Evolutionary conservation across 2,329 filamentous ascomycete genomes (phyloP).

Genomic region (Xylariales sp.): DNA sequence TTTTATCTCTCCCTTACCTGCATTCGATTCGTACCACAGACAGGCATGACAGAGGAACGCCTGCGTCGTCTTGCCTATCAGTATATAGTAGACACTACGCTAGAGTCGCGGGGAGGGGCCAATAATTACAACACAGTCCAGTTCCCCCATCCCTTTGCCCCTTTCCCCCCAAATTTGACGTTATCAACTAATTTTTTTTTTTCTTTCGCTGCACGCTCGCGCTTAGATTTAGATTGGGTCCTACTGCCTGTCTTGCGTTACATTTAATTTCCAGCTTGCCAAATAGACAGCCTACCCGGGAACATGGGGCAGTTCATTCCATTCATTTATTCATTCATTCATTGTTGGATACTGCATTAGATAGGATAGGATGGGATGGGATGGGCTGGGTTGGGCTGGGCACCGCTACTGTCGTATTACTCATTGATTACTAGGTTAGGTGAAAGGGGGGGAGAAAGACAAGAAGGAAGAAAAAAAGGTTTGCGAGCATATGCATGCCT

Average conservation of each 20-base stretch:
- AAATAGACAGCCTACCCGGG: background rate
- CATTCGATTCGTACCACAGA: conserved; percentile 3
- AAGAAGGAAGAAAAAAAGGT: conserved; percentile 11
- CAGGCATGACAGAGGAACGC: conserved; percentile 10
- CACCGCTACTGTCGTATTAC: conserved; percentile 9
- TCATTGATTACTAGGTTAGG: conserved; percentile 30
- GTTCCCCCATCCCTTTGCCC: conserved; percentile 29
- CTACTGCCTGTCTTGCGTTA: conserved; percentile 18
- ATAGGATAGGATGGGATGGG: background rate
- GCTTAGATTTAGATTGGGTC: conserved; percentile 22
- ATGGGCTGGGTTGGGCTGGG: background rate
- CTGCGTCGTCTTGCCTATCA: conserved; percentile 17
- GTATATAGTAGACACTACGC: background rate
- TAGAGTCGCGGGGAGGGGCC: conserved; percentile 2
- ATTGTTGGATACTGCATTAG: conserved; percentile 15
- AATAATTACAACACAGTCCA: conserved; percentile 2
- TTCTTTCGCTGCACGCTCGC: conserved; percentile 6
- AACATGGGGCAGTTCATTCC: conserved; percentile 9
- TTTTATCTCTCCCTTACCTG: conserved; percentile 10
- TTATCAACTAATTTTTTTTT: background rate
- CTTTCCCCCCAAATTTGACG: conserved; percentile 30
- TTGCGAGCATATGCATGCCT: conserved; percentile 1
- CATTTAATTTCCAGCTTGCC: conserved; percentile 27
- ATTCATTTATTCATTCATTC: conserved; percentile 20
- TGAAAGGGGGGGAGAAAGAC: background rate